phyloP scores from a whole-genome alignment of 257 asterid genomes.

The Solanum gandarillasii region DNA sequence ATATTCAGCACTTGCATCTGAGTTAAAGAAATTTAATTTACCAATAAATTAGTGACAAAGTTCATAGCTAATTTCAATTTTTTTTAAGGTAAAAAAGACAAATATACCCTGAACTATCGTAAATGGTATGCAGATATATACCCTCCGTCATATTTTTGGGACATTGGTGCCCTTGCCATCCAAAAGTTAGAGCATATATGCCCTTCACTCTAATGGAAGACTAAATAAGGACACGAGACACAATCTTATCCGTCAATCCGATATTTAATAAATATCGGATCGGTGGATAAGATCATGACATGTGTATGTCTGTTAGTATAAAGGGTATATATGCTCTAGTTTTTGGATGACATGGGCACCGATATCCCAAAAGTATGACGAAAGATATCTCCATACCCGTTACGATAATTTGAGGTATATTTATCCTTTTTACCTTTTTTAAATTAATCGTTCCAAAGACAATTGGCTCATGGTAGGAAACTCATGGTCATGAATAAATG shows the following conservation, averaged over 20 bases:
- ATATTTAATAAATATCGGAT: neutral
- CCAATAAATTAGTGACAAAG: neutral
- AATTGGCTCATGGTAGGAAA: neutral
- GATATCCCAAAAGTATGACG: too few relatives aligned
- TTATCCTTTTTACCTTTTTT: neutral
- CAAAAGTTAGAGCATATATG: too few relatives aligned
- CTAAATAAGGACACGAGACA: neutral
- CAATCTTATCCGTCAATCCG: too few relatives aligned
- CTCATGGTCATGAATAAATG: neutral
- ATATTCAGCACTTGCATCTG: neutral
- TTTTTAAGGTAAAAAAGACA: neutral
- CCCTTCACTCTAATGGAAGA: too few relatives aligned
- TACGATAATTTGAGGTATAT: fast-evolving
- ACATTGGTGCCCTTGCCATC: too few relatives aligned
- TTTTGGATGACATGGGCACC: too few relatives aligned
- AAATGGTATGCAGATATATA: too few relatives aligned
- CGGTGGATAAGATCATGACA: neutral
- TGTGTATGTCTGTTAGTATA: neutral
- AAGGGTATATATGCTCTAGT: too few relatives aligned
- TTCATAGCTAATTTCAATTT: neutral
- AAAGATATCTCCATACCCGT: fast-evolving
- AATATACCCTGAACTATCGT: too few relatives aligned
- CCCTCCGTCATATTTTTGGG: too few relatives aligned
- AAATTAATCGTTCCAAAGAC: neutral
- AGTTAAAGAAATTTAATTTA: neutral